Percentiles rank a stretch among this genome's conserved stretches.
Evolutionary conservation across 768 basidiomycete genomes (phyloP).

Genomic region (Macrocybe gigantea): DNA sequence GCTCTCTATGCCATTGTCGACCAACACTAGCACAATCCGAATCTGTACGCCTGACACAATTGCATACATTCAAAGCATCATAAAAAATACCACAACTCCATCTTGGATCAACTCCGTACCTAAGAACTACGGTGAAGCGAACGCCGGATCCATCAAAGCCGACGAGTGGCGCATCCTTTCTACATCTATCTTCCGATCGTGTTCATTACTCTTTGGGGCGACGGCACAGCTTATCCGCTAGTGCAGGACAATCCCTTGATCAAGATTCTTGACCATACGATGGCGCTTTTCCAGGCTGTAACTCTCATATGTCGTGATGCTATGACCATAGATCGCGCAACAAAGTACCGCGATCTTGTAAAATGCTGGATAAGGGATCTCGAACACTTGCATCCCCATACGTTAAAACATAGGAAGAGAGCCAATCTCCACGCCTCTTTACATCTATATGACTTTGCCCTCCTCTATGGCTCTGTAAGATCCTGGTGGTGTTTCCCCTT

Average conservation of each 20-base stretch:
- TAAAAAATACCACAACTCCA: conserved; percentile 14
- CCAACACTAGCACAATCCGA: too few relatives aligned
- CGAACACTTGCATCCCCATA: conserved; percentile 15
- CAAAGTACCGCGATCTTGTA: conserved; percentile 10
- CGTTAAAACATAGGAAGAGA: neutral
- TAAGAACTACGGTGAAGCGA: conserved; percentile 16
- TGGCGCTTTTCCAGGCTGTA: conserved; percentile 20
- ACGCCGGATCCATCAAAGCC: conserved; percentile 28
- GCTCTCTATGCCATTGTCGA: too few relatives aligned
- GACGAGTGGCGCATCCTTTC: conserved; percentile 26
- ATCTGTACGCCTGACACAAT: conserved; percentile 1
- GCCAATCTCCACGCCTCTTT: conserved; percentile 24
- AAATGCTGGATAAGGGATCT: conserved; percentile 18
- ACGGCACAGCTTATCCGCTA: neutral
- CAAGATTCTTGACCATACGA: conserved; percentile 17
- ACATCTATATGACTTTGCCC: conserved; percentile 29
- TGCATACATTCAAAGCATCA: conserved; percentile 16
- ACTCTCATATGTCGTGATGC: conserved; percentile 12
- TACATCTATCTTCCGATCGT: conserved; percentile 28
- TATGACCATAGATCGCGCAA: conserved; percentile 3
- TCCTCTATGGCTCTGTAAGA: conserved; percentile 25
- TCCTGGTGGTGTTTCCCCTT: conserved; percentile 36
- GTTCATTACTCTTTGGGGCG: conserved; percentile 24
- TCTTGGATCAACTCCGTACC: conserved; percentile 22
- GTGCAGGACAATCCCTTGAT: neutral